Base-by-base conservation (phyloP, 1,284 basidiomycete genomes). In the Ceratorhiza oryzae-sativae region DNA sequence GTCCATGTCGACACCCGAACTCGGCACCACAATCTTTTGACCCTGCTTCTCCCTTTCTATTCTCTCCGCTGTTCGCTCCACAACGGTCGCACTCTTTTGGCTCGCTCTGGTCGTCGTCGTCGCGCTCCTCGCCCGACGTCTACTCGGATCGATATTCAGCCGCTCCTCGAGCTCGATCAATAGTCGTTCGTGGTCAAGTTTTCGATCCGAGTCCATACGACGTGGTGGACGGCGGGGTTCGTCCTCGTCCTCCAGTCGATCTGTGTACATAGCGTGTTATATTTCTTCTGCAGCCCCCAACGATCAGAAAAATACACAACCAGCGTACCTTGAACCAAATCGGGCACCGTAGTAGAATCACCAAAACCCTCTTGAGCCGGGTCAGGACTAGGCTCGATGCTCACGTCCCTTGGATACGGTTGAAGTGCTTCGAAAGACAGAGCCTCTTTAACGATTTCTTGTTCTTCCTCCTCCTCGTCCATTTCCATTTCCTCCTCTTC, bases 311-410 rank as follows among this genome's bases (percentile, higher is more conserved):
- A 6, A 67, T 27, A 25, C 23, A 55, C n/a, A 27, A n/a, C 3
- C 9, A 61, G 45, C 65, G 39, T 46, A 70, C 65, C 53, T 27
- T n/a, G 41, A 13, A 48, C 30, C 12, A 34, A 34, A 20, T n/a
- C 53, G 25, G 63, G 63, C n/a, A 49, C 51, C 12, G 30, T n/a
- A 9, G 56, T 15, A 20, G 61, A 55, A 42, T 36, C 51, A 41
- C 30, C 48, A 46, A 58, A 58, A 15, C 32, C 36, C 32, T 56
- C 25, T 25, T 41, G 23, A 6, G 39, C 25, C 27, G 53, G 53
- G n/a, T 58, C 65, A 56, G 53, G 53, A 36, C 65, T 56, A 20
- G 65, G 65, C 53, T 70, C 65, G 30, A 55, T 56, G 65, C 65
- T 70, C 53, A 58, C 53, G 32, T 70, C 65, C 20, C 65, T 27